Evolutionary conservation across 2,329 filamentous ascomycete species (phyloP).

Genomic region (Botrytis fragariae): DNA sequence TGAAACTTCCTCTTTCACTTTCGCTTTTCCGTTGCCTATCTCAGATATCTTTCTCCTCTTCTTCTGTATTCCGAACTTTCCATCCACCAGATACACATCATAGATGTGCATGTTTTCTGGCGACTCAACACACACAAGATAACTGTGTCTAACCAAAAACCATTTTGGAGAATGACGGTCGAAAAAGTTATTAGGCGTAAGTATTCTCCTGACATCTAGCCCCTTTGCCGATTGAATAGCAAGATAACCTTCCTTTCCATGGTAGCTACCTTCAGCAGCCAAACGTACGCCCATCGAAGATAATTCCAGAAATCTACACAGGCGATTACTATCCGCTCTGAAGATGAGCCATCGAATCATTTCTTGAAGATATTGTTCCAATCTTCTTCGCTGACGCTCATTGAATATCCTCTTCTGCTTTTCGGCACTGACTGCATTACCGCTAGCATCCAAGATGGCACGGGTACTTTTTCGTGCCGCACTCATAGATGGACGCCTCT

Average conservation of each 20-base stretch:
- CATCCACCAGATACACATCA: conserved; percentile 95
- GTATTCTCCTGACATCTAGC: conserved; percentile 76
- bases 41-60: conserved; percentile 60
- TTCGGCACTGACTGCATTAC: conserved; percentile 45
- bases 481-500: conserved; percentile 50
- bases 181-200: conserved; percentile 76
- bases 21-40: conserved; percentile 53
- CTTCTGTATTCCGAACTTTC: conserved; percentile 77
- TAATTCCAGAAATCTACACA: conserved; percentile 94
- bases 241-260: conserved; percentile 94
- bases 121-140: conserved; percentile 96
- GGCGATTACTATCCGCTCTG: conserved; percentile 86
- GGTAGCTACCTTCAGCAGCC: conserved; percentile 92
- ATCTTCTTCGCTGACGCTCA: conserved; percentile 76
- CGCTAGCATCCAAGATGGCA: conserved; percentile 27
- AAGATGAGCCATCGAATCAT: conserved; percentile 98
- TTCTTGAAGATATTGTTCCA: conserved; percentile 87
- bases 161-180: conserved; percentile 87
- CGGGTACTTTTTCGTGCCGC: conserved; percentile 52
- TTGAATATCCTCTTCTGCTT: conserved; percentile 54
- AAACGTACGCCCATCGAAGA: conserved; percentile 91
- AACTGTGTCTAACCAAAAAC: conserved; percentile 97
- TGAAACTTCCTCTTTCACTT: conserved; percentile 19
- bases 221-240: conserved; percentile 91
- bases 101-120: conserved; percentile 99